These are phyloP conservation scores for Yamadazyma epiphylla DNA, from an alignment of 1,139 yeast genomes.

Conservation along the genomic window DNA sequence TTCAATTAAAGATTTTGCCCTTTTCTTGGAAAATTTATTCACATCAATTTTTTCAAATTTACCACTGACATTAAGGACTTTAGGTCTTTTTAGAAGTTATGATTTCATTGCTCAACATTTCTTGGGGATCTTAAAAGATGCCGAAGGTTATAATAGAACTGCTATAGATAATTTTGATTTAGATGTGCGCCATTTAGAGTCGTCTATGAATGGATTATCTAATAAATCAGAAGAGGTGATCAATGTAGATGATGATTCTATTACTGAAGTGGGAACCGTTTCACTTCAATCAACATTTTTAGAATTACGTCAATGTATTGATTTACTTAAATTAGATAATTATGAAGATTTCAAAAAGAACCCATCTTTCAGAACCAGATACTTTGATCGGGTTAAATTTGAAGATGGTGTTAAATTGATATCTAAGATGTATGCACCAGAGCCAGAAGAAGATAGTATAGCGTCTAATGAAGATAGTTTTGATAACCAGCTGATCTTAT, in stretches of 20 bases:
- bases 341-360: conserved; percentile 39
- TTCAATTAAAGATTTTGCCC: conserved; percentile 82
- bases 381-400: conserved; percentile 37
- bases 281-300: conserved; percentile 44
- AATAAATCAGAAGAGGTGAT: conserved; percentile 4
- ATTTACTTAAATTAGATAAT: conserved; percentile 35
- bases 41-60: conserved; percentile 81
- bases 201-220: conserved; percentile 28
- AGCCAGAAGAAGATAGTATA: conserved; percentile 12
- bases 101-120: conserved; percentile 79
- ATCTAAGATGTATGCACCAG: conserved; percentile 28
- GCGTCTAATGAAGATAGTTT: conserved; percentile 15
- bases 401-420: conserved; percentile 41
- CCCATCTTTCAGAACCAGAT: conserved; percentile 37
- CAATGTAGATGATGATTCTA: conserved; percentile 10
- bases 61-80: conserved; percentile 72
- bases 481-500: conserved; percentile 21
- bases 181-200: conserved; percentile 39
- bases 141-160: conserved; percentile 33
- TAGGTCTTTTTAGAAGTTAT: conserved; percentile 80
- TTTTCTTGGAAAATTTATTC: conserved; percentile 80
- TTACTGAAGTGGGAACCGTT: conserved; percentile 26
- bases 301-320: conserved; percentile 43
- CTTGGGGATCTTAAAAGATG: conserved; percentile 54
- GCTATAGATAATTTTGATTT: conserved; percentile 44